Conservation (phyloP, 148 eudicot species). For the Diospyros kaki region DNA sequence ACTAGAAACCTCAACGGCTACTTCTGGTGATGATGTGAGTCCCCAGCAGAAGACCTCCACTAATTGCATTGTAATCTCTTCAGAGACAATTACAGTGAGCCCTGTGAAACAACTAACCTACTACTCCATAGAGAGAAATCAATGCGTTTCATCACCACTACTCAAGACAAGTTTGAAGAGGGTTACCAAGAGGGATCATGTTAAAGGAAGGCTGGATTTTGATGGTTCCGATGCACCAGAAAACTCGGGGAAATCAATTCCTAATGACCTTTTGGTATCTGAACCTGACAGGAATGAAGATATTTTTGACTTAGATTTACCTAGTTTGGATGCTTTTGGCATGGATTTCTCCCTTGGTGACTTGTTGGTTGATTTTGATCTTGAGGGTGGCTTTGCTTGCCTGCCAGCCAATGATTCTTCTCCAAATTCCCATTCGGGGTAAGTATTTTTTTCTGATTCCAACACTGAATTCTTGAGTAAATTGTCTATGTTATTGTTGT, state of each 20-base stretch:
- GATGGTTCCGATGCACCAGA: constrained; percentile 48
- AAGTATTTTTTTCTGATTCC: constrained; percentile 7
- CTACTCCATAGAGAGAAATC: constrained; percentile 62
- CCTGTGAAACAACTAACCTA: constrained; percentile 57
- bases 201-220: constrained; percentile 88
- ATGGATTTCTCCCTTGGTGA: constrained; percentile 54
- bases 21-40: constrained; percentile 32
- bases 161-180: constrained; percentile 40
- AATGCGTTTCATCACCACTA: constrained; percentile 60
- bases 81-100: constrained; percentile 70
- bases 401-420: constrained; percentile 38
- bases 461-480: background rate
- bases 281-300: constrained; percentile 60
- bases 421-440: constrained; percentile 44
- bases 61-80: constrained; percentile 65
- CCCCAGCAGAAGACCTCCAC: constrained; percentile 51
- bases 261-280: constrained; percentile 40
- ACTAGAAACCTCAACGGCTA: constrained; percentile 44
- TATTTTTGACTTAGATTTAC: constrained; percentile 60
- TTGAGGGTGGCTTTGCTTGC: constrained; percentile 40
- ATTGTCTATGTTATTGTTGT: background rate
- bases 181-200: constrained; percentile 54
- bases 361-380: constrained; percentile 60
- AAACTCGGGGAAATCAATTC: constrained; percentile 28
- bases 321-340: constrained; percentile 56